Evolutionary conservation across 306 rosid species (phyloP).

Genomic region (Senna siamea): DNA sequence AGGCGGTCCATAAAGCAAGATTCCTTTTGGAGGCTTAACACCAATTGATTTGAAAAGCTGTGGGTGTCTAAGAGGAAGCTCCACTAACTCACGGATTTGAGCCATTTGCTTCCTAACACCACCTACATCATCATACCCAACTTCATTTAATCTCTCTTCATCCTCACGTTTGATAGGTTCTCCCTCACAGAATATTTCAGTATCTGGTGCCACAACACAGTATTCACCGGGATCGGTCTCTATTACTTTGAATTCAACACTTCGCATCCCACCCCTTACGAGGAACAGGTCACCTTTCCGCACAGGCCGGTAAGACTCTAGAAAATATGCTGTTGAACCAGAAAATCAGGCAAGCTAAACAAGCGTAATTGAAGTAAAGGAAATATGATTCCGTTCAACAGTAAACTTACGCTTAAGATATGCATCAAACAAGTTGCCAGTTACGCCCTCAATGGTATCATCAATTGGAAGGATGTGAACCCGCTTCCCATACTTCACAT

Average conservation of each 20-base stretch:
- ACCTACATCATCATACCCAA: conserved; percentile 77
- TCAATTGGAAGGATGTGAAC: conserved; percentile 71
- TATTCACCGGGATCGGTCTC: conserved; percentile 66
- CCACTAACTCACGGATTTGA: conserved; percentile 75
- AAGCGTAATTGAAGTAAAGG: not conserved
- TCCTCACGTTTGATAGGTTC: conserved; percentile 71
- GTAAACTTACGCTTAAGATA: conserved; percentile 65
- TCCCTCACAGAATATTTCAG: conserved; percentile 72
- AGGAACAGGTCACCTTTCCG: conserved; percentile 72
- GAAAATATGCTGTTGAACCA: conserved; percentile 56
- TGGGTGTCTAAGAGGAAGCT: conserved; percentile 78
- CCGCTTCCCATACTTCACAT: conserved; percentile 66
- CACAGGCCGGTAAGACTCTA: conserved; percentile 59
- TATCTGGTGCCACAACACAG: conserved; percentile 69
- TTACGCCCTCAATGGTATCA: conserved; percentile 70
- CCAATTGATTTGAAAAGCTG: conserved; percentile 75
- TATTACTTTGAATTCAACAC: conserved; percentile 66
- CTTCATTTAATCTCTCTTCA: conserved; percentile 65
- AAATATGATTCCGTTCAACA: not conserved
- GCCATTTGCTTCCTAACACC: conserved; percentile 87
- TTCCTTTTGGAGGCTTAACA: conserved; percentile 77
- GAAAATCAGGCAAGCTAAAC: conserved; percentile 20
- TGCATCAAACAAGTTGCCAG: conserved; percentile 72
- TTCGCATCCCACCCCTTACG: conserved; percentile 68
- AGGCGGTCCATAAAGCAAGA: conserved; percentile 76